These are phyloP conservation scores for Aspergillus proliferans DNA, from an alignment of 2,329 filamentous ascomycete species.

Conservation along the genomic window DNA sequence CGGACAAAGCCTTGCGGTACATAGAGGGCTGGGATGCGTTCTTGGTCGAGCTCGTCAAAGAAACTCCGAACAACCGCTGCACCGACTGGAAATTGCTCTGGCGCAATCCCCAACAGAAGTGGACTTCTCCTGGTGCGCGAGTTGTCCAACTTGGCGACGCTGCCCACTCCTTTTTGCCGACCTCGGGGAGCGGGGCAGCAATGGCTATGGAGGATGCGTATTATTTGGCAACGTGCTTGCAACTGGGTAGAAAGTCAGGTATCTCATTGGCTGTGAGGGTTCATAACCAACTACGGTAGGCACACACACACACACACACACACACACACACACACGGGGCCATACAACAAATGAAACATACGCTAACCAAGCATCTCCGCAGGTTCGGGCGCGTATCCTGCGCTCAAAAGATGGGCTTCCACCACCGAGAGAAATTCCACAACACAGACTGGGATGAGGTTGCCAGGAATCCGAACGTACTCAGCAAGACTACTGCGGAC, in stretches of 20 bases:
- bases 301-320: background rate
- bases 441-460: slow-evolving; percentile 7
- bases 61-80: slow-evolving; percentile 24
- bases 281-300: slow-evolving; percentile 28
- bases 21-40: slow-evolving; percentile 6
- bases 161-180: slow-evolving; percentile 8
- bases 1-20: slow-evolving; percentile 2
- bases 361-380: background rate
- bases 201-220: slow-evolving; percentile 7
- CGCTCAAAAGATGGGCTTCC: slow-evolving; percentile 44
- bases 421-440: slow-evolving; percentile 28
- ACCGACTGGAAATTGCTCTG: slow-evolving; percentile 46
- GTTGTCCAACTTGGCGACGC: slow-evolving; percentile 9
- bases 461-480: slow-evolving; percentile 2
- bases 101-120: slow-evolving; percentile 42
- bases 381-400: slow-evolving; percentile 39
- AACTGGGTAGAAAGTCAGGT: slow-evolving; percentile 35
- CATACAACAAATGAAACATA: background rate
- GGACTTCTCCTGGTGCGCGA: slow-evolving; percentile 16
- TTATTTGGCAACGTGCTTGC: slow-evolving; percentile 32
- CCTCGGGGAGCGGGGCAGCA: slow-evolving; percentile 4
- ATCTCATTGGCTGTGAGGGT: slow-evolving; percentile 18
- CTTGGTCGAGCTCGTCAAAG: slow-evolving; percentile 11
- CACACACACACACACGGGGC: background rate
- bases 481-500: slow-evolving; percentile 2